Evolutionary conservation across 1,284 basidiomycete genomes (phyloP).

Genomic region (Sporisorium graminicola): DNA sequence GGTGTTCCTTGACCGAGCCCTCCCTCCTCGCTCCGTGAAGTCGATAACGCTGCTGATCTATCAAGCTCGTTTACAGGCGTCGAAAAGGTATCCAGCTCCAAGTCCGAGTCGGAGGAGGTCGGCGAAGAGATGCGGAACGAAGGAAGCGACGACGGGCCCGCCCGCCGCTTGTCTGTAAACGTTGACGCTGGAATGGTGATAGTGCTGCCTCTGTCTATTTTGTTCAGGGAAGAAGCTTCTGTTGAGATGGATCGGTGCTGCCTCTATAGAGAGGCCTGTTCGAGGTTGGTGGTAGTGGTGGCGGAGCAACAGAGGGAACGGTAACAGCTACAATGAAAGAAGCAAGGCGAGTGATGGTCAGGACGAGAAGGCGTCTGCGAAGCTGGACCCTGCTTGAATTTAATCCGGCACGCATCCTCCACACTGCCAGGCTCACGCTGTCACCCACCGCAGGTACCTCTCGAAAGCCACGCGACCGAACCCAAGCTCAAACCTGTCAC

Average conservation of each 20-base stretch:
- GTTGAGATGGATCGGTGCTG: too few species aligned
- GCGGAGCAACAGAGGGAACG: too few species aligned
- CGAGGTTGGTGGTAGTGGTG: too few species aligned
- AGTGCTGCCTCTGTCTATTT: background rate
- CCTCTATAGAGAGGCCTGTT: background rate
- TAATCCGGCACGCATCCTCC: background rate
- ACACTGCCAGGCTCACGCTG: too few species aligned
- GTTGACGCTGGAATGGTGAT: slow-evolving; percentile 23
- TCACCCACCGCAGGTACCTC: background rate
- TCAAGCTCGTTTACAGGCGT: slow-evolving; percentile 10
- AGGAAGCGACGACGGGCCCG: slow-evolving; percentile 27
- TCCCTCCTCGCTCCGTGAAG: background rate
- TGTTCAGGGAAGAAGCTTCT: too few species aligned
- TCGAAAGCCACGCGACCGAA: background rate
- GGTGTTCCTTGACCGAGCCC: background rate
- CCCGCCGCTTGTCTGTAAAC: slow-evolving; percentile 21
- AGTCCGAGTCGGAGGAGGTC: slow-evolving; percentile 17
- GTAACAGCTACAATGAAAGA: background rate
- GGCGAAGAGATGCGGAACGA: slow-evolving; percentile 44
- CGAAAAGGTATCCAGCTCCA: slow-evolving; percentile 40
- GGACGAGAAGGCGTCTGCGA: background rate
- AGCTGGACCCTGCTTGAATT: background rate
- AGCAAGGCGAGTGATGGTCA: background rate
- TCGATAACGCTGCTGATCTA: background rate
- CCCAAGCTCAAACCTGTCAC: too few species aligned